These are phyloP conservation scores for Sanghuangporus weigelae DNA, from an alignment of 1,284 basidiomycete species.

Conservation along the genomic window DNA sequence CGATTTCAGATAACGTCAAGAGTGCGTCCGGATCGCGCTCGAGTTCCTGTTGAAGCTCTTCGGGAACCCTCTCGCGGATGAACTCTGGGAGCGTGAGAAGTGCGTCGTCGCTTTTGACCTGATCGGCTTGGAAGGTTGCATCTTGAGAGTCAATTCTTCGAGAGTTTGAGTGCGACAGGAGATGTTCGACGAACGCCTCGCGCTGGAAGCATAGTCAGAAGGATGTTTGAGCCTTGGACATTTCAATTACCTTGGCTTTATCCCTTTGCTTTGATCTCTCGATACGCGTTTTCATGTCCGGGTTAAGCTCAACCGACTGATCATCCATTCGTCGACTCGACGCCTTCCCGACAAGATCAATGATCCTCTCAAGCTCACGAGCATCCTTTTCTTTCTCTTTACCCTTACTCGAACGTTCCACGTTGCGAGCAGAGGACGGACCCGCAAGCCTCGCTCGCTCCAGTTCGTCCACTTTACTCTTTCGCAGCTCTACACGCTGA, in stretches of 20 bases:
- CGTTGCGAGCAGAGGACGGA: slow-evolving; percentile 26
- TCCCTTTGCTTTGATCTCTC: slow-evolving; percentile 52
- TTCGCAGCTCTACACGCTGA: slow-evolving; percentile 80
- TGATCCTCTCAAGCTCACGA: slow-evolving; percentile 62
- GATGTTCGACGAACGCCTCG: slow-evolving; percentile 64
- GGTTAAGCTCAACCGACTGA: slow-evolving; percentile 63
- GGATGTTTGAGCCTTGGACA: slow-evolving; percentile 7
- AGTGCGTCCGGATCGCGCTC: slow-evolving; percentile 48
- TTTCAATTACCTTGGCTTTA: slow-evolving; percentile 46
- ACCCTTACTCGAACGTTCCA: slow-evolving; percentile 42
- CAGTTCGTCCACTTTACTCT: slow-evolving; percentile 58
- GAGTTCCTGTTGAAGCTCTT: slow-evolving; percentile 7
- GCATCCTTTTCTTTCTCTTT: slow-evolving; percentile 33
- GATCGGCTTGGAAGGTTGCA: slow-evolving; percentile 37
- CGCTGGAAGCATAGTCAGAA: slow-evolving; percentile 36
- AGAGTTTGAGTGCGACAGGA: slow-evolving; percentile 59
- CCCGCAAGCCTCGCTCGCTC: slow-evolving; percentile 47
- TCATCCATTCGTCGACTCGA: slow-evolving; percentile 59
- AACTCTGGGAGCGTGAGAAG: slow-evolving; percentile 24
- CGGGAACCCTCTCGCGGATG: slow-evolving; percentile 22
- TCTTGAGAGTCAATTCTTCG: slow-evolving; percentile 71
- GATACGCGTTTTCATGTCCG: slow-evolving; percentile 46
- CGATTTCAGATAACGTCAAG: slow-evolving; percentile 57
- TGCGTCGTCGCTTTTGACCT: slow-evolving; percentile 19
- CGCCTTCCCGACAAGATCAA: slow-evolving; percentile 69